Conservation (phyloP, 2,329 filamentous ascomycete species). For the Cytospora paraplurivora region DNA sequence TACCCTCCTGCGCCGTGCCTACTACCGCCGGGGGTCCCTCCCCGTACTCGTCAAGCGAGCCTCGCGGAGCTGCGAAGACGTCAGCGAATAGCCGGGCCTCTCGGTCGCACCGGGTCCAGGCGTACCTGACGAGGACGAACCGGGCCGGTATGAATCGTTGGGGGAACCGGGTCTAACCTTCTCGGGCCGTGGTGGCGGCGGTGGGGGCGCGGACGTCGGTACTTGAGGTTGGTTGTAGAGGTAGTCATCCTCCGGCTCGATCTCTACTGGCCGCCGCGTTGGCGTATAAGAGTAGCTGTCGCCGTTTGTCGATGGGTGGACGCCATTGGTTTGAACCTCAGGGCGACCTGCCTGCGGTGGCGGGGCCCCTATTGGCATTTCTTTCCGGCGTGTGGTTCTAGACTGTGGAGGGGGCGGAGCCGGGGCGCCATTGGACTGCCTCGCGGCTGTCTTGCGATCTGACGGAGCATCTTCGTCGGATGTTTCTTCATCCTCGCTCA, state of each 20-base stretch:
- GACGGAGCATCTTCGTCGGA: slow-evolving; percentile 22
- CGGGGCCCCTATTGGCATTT: background rate
- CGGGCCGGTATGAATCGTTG: slow-evolving; percentile 28
- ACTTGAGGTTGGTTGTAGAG: slow-evolving; percentile 30
- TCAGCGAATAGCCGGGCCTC: slow-evolving; percentile 16
- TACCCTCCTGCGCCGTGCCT: slow-evolving; percentile 10
- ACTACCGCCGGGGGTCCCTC: slow-evolving; percentile 8
- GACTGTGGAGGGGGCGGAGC: slow-evolving; percentile 9
- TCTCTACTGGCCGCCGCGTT: slow-evolving; percentile 24
- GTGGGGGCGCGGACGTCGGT: slow-evolving; percentile 32
- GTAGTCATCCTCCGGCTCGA: slow-evolving; percentile 31
- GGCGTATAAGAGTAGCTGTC: slow-evolving; percentile 4
- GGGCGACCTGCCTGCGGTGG: slow-evolving; percentile 9
- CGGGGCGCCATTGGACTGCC: background rate
- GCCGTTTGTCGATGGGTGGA: slow-evolving; percentile 18
- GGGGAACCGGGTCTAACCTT: slow-evolving; percentile 34
- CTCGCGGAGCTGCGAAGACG: slow-evolving; percentile 18
- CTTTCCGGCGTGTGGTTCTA: slow-evolving; percentile 7
- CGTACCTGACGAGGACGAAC: slow-evolving; percentile 18
- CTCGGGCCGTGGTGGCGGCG: slow-evolving; percentile 39
- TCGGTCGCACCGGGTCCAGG: background rate
- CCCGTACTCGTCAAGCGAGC: slow-evolving; percentile 17
- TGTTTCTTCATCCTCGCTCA: slow-evolving; percentile 35
- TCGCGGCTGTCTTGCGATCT: background rate
- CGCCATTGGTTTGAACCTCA: slow-evolving; percentile 18